phyloP scores from a whole-genome alignment of 2,329 filamentous ascomycete genomes.

The Didymella lethalis region DNA sequence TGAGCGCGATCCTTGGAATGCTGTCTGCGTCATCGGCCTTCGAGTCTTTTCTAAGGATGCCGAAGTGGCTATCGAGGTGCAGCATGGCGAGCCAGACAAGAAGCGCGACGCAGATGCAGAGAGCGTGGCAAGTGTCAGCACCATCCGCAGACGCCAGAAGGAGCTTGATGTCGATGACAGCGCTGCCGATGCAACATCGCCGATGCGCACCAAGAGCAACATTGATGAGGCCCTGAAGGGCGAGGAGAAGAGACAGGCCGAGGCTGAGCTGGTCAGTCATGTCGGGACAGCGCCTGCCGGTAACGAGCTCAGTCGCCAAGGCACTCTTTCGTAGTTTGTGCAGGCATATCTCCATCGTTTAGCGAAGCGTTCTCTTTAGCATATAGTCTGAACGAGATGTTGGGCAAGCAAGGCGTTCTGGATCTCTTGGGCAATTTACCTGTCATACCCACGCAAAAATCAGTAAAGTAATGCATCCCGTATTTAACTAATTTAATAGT shows the following conservation, averaged over 20 bases:
- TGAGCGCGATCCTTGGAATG: constrained; percentile 65
- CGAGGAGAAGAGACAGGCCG: constrained; percentile 23
- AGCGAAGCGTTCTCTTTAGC: neutral
- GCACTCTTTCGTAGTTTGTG: constrained; percentile 35
- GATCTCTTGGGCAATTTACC: neutral
- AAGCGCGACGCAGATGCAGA: constrained; percentile 35
- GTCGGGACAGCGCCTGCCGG: constrained; percentile 44
- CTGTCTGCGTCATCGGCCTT: constrained; percentile 66
- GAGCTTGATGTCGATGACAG: constrained; percentile 53
- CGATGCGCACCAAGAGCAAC: constrained; percentile 41
- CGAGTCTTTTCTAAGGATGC: constrained; percentile 64
- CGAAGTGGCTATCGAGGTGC: constrained; percentile 61
- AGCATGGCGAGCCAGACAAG: constrained; percentile 49
- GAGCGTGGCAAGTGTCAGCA: constrained; percentile 30
- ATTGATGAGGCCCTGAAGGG: constrained; percentile 38
- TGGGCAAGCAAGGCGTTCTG: constrained; percentile 8
- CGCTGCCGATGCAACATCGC: constrained; percentile 51
- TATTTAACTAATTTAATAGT: neutral
- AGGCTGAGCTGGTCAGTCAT: constrained; percentile 27
- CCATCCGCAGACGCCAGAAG: constrained; percentile 39
- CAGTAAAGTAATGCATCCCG: neutral
- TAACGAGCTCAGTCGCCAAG: constrained; percentile 37
- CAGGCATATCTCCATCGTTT: neutral
- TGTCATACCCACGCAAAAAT: neutral
- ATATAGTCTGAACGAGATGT: neutral